phyloP scores from a whole-genome alignment of 2,329 filamentous ascomycete species.

The Domatiomyces catenatus region DNA sequence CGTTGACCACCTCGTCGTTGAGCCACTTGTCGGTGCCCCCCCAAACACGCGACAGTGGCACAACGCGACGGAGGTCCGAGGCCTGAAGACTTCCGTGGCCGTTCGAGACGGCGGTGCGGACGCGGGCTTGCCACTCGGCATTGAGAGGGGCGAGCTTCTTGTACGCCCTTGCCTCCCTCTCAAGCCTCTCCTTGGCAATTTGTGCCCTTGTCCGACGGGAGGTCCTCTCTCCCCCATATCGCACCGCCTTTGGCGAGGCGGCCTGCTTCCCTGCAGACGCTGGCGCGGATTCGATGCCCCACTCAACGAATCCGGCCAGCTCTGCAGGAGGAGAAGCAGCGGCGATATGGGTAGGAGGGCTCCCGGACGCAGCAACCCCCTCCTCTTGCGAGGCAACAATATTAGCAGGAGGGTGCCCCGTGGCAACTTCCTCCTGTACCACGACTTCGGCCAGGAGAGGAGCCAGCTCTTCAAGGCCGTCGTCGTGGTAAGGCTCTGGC shows the following conservation, averaged over 20 bases:
- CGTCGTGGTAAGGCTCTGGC: neutral
- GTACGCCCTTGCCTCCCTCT: neutral
- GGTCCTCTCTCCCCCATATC: neutral
- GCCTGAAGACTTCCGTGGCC: slow-evolving; percentile 9
- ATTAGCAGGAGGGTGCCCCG: too few species aligned
- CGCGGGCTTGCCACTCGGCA: slow-evolving; percentile 22
- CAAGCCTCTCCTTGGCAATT: neutral
- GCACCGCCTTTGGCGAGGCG: neutral
- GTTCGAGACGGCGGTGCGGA: slow-evolving; percentile 18
- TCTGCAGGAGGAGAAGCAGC: too few species aligned
- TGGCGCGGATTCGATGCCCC: neutral
- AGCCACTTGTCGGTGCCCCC: slow-evolving; percentile 23
- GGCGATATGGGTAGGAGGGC: too few species aligned
- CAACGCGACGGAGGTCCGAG: slow-evolving; percentile 13
- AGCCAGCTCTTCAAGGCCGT: neutral
- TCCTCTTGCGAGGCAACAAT: too few species aligned
- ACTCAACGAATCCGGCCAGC: neutral
- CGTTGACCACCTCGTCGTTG: slow-evolving; percentile 33
- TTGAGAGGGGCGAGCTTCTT: slow-evolving; percentile 22
- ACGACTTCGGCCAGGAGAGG: too few species aligned
- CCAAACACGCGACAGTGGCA: slow-evolving; percentile 5
- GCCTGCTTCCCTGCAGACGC: neutral
- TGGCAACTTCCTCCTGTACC: too few species aligned
- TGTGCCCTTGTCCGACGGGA: neutral
- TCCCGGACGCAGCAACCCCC: too few species aligned